These are phyloP conservation scores for Calonectria pseudoturangicola DNA, from an alignment of 2,329 filamentous ascomycete species.

Conservation along the genomic window DNA sequence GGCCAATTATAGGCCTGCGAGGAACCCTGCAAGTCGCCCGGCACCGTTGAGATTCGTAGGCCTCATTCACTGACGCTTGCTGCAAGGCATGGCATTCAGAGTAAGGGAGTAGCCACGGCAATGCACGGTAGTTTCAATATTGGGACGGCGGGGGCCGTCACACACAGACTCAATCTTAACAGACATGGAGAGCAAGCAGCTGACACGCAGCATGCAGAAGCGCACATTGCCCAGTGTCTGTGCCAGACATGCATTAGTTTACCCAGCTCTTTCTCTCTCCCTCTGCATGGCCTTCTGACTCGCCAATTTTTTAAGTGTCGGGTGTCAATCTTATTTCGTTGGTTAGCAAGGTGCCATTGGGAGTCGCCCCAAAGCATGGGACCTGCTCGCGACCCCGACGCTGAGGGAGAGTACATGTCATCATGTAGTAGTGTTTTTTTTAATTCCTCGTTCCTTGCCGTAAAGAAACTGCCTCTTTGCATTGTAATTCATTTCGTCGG, in stretches of 20 bases:
- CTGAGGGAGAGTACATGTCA: slow-evolving; percentile 26
- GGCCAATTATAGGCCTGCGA: not conserved
- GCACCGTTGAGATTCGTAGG: not conserved
- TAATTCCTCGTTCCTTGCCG: slow-evolving; percentile 23
- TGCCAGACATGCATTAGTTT: slow-evolving; percentile 41
- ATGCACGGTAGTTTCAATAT: slow-evolving; percentile 29
- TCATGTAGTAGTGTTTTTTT: not conserved
- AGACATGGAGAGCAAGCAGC: slow-evolving; percentile 30
- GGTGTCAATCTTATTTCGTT: slow-evolving; percentile 18
- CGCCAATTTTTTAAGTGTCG: slow-evolving; percentile 19
- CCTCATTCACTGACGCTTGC: slow-evolving; percentile 6
- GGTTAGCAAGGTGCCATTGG: slow-evolving; percentile 22
- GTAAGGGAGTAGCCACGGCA: slow-evolving; percentile 26
- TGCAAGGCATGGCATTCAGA: slow-evolving; percentile 24
- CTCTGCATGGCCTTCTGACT: slow-evolving; percentile 36
- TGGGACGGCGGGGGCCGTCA: slow-evolving; percentile 23
- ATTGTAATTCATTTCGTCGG: slow-evolving; percentile 31
- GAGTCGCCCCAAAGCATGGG: slow-evolving; percentile 17
- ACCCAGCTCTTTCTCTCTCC: slow-evolving; percentile 23
- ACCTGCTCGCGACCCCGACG: slow-evolving; percentile 27
- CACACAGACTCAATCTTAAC: slow-evolving; percentile 33
- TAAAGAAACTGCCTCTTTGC: slow-evolving; percentile 28
- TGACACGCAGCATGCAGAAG: slow-evolving; percentile 32
- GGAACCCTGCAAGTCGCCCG: not conserved
- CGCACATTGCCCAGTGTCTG: slow-evolving; percentile 17